A percentile compares a stretch with the other conserved stretches of the same genome.
Conservation (phyloP, 768 basidiomycete species). For the Mycena galopus region DNA sequence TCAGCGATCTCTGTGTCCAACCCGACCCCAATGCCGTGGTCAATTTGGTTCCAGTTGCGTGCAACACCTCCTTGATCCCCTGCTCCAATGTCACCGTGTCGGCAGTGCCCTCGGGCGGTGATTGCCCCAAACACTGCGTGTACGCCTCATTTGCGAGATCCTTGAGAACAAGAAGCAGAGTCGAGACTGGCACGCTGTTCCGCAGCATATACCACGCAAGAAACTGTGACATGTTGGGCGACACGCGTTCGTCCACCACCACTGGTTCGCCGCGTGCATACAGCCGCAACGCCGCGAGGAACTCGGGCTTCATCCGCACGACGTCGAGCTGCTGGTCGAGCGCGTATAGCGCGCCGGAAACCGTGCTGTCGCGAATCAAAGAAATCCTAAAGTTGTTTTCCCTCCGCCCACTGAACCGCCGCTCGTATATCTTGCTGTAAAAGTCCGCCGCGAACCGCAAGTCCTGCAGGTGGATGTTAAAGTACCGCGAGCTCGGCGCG, state of each 20-base stretch:
- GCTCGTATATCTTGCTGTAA: slow-evolving; percentile 80
- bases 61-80: slow-evolving; percentile 87
- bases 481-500: slow-evolving; percentile 68
- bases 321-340: slow-evolving; percentile 70
- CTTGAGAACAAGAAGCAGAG: slow-evolving; percentile 71
- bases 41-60: slow-evolving; percentile 87
- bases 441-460: slow-evolving; percentile 82
- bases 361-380: slow-evolving; percentile 79
- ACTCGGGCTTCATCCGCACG: slow-evolving; percentile 55
- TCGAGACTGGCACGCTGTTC: slow-evolving; percentile 78
- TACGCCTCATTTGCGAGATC: slow-evolving; percentile 75
- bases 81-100: slow-evolving; percentile 53
- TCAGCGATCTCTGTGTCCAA: slow-evolving; percentile 78
- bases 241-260: slow-evolving; percentile 40
- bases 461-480: slow-evolving; percentile 79
- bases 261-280: slow-evolving; percentile 70
- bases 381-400: slow-evolving; percentile 77
- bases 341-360: slow-evolving; percentile 73
- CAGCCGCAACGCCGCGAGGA: slow-evolving; percentile 58
- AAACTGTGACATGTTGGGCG: slow-evolving; percentile 50
- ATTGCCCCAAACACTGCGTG: slow-evolving; percentile 61
- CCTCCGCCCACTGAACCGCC: slow-evolving; percentile 78
- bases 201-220: slow-evolving; percentile 81
- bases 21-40: slow-evolving; percentile 76
- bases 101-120: slow-evolving; percentile 66